Percentiles rank a stretch among this genome's conserved stretches.
Evolutionary conservation across 306 rosid genomes (phyloP).

Genomic region (Quercus wislizeni): DNA sequence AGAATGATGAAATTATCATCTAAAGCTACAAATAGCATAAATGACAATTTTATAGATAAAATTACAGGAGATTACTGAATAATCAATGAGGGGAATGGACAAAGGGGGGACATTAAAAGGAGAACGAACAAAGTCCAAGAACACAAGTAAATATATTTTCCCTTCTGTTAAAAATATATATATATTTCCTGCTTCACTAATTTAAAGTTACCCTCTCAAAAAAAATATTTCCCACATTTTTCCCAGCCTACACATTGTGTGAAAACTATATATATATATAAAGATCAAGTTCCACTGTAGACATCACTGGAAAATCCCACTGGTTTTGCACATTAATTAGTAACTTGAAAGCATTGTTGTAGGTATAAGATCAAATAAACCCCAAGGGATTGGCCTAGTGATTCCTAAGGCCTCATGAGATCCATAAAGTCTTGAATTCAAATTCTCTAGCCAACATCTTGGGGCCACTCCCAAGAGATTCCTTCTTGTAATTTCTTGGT

Average conservation of each 20-base stretch:
- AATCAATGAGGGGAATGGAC: not conserved
- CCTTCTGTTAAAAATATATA: not conserved
- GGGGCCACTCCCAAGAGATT: no score
- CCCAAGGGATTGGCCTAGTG: no score
- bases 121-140: not conserved
- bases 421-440: no score
- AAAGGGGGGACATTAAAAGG: not conserved
- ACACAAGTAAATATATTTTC: not conserved
- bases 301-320: not conserved
- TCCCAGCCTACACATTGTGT: no score
- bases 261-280: no score
- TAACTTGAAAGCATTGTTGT: conserved; percentile 4
- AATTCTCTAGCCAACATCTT: no score
- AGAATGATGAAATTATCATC: conserved; percentile 11
- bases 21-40: not conserved
- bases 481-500: no score
- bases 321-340: conserved; percentile 3
- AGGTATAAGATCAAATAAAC: not conserved
- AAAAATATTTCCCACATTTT: no score
- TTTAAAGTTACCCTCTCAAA: no score
- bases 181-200: no score
- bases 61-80: not conserved
- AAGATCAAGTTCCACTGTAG: no score
- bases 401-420: no score
- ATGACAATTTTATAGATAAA: not conserved